Base-by-base conservation (phyloP, 1,284 basidiomycete genomes). In the Sanghuangporus baumii region DNA sequence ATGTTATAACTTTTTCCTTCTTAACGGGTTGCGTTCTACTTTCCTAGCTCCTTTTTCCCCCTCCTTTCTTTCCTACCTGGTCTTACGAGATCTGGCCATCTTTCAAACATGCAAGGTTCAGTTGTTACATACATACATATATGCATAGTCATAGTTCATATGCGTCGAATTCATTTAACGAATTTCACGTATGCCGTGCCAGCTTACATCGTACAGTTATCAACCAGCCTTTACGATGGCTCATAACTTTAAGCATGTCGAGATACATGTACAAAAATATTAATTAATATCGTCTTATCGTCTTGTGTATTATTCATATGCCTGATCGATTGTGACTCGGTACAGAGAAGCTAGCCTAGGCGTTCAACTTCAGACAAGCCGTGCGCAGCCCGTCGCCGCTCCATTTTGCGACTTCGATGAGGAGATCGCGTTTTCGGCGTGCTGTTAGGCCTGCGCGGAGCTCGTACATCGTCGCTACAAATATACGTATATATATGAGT, bases 401-500 rank as follows among this genome's bases (percentile, higher is more conserved):
- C 89, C 88, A 92, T 70, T 87, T 87, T 9, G 89, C 86, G 0
- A 90, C 88, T 65, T 91, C 85, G 26, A 89, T 68, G 43, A 93
- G 75, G 36, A 93, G 75, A 23, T 84, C 81, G 51, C 84, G 83
- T 71, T 93, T 93, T 73, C 86, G 89, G 64, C 89, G 85, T 54
- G 82, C 78, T 1, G 88, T 85, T 1, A 82, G 81, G 0, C 82
- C 78, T 0, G 89, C 89, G 23, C 85, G 85, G 47, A 93, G 79
- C 69, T 93, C 90, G 68, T 93, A 93, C 34, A 93, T 72, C 0
- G 91, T 93, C 2, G 90, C 90, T 91, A 60, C 52, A 37, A n/a
- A 50, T 20, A 18, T 16, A 8, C 11, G 9, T 67, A 31, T 61
- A n/a, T 50, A 63, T 55, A 40, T 46, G 61, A 40, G 51, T 40